Evolutionary conservation across 148 eudicot genomes (phyloP).

Genomic region (Camellia granthamiana): DNA sequence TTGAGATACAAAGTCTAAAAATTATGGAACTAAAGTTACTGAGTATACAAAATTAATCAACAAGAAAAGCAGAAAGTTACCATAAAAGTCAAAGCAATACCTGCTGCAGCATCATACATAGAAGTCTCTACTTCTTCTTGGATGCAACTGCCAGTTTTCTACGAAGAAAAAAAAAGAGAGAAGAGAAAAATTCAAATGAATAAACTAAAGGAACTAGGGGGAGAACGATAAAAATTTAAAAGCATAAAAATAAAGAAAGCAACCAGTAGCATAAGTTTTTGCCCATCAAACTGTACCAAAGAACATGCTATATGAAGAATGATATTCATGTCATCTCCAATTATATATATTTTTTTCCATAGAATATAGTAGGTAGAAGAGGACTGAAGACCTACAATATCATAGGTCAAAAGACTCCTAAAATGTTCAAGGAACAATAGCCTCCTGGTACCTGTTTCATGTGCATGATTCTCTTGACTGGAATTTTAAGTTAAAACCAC

Average conservation of each 20-base stretch:
- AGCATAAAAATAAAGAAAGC: neutral
- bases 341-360: neutral
- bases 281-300: neutral
- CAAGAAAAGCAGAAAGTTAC: slow-evolving; percentile 8
- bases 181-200: neutral
- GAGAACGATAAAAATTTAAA: neutral
- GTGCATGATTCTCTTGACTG: neutral
- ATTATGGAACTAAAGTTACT: slow-evolving; percentile 2
- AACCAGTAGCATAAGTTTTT: slow-evolving; percentile 1
- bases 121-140: slow-evolving; percentile 66
- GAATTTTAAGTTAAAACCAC: neutral
- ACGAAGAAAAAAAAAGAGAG: slow-evolving; percentile 11
- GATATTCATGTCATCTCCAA: too few relatives aligned
- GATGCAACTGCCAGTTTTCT: slow-evolving; percentile 55
- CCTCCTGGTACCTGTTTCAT: neutral
- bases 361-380: neutral
- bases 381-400: neutral
- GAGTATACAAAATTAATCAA: slow-evolving; percentile 3
- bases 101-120: slow-evolving; percentile 59
- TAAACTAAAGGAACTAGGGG: slow-evolving; percentile 6
- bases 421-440: neutral
- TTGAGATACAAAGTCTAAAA: slow-evolving; percentile 47
- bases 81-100: slow-evolving; percentile 32
- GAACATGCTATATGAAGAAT: neutral
- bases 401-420: neutral